phyloP scores from a whole-genome alignment of 2,329 filamentous ascomycete genomes.

The Didymellaceae sp. region DNA sequence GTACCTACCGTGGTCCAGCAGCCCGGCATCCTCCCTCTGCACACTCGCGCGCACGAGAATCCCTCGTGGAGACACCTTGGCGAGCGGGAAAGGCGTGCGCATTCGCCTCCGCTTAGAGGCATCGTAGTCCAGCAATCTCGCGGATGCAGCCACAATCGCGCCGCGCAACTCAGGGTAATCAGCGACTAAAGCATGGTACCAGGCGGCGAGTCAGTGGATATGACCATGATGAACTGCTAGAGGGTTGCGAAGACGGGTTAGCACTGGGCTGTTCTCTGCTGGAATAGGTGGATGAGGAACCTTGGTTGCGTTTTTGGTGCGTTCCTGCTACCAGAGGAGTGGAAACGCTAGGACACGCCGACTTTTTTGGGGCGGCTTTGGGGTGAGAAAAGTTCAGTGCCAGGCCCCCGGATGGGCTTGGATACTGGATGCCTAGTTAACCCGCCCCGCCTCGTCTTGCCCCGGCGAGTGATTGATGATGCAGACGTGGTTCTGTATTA shows the following conservation, averaged over 20 bases:
- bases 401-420: too few species aligned
- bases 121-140: too few species aligned
- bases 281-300: not conserved
- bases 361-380: too few species aligned
- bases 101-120: too few species aligned
- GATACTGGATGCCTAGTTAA: too few species aligned
- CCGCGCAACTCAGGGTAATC: too few species aligned
- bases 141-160: too few species aligned
- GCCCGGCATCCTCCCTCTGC: too few species aligned
- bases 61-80: slow-evolving; percentile 14
- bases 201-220: slow-evolving; percentile 6
- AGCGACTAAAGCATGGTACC: slow-evolving; percentile 18
- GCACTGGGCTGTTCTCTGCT: too few species aligned
- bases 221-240: slow-evolving; percentile 8
- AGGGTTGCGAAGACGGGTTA: slow-evolving; percentile 4
- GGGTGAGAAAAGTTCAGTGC: too few species aligned
- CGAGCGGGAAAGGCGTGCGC: slow-evolving; percentile 15
- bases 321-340: slow-evolving; percentile 18
- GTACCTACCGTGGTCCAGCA: too few species aligned
- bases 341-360: slow-evolving; percentile 16
- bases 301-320: slow-evolving; percentile 14
- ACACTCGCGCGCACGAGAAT: slow-evolving; percentile 15
- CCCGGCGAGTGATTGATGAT: not conserved
- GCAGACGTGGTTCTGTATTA: slow-evolving; percentile 6
- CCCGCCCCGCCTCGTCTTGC: too few species aligned